Evolutionary conservation across 345 rosid species (phyloP).

Genomic region (Nasturtium officinale): DNA sequence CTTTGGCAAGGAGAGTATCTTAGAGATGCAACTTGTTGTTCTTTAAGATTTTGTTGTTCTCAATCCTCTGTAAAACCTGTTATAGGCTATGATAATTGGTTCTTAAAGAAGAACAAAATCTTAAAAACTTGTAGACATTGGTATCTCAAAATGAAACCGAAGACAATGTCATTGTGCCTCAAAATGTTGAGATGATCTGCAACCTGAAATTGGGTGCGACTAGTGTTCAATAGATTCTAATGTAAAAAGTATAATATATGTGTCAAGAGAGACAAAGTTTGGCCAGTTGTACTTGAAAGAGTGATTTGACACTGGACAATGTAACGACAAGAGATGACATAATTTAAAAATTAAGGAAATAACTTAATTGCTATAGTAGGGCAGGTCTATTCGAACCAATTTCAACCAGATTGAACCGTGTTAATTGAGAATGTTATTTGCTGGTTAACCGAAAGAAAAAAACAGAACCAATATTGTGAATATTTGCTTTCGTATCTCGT

Average conservation of each 20-base stretch:
- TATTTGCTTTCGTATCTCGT: neutral
- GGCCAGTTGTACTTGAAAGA: conserved; percentile 31
- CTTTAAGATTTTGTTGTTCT: neutral
- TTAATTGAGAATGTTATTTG: neutral
- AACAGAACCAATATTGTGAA: neutral
- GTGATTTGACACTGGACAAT: conserved; percentile 36
- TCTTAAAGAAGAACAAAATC: neutral
- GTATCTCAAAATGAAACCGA: too few species aligned
- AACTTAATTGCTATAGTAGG: neutral
- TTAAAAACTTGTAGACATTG: neutral
- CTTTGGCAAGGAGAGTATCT: neutral
- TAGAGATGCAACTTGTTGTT: neutral
- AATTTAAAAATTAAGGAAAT: neutral
- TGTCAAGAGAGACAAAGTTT: conserved; percentile 29
- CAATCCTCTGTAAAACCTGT: neutral
- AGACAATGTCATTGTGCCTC: too few species aligned
- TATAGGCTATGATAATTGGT: neutral
- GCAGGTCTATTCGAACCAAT: neutral
- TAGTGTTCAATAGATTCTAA: neutral
- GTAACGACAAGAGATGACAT: conserved; percentile 24
- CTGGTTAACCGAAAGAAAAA: neutral
- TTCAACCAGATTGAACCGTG: neutral
- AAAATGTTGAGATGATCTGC: neutral
- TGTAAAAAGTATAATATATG: conserved; percentile 8
- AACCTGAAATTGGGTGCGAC: conserved; percentile 1